Evolutionary conservation across 139 green algal genomes (phyloP).

Genomic region (Zygnema cylindricum): DNA sequence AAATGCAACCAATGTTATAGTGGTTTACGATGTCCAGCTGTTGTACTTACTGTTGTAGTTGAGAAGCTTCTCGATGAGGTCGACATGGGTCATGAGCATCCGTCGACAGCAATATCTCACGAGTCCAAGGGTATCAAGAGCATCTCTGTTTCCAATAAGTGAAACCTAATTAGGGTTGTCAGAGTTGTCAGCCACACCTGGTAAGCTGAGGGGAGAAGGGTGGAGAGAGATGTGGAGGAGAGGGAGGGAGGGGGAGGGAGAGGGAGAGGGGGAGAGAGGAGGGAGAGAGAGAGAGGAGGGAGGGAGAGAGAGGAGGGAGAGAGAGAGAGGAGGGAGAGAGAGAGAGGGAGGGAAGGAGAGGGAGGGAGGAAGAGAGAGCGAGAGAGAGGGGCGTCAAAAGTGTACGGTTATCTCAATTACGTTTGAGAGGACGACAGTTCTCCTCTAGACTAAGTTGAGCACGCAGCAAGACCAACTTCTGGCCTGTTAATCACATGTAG

Average conservation of each 20-base stretch:
- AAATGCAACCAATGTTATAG: no score
- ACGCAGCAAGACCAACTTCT: no score
- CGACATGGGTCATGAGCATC: slow-evolving; percentile 98
- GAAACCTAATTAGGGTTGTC: no score
- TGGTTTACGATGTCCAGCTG: neutral
- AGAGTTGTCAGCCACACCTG: neutral
- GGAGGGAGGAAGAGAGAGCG: neutral
- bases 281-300: neutral
- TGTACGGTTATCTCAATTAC: no score
- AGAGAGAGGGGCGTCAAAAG: neutral
- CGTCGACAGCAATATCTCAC: slow-evolving; percentile 97
- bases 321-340: neutral
- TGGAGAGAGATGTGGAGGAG: no score
- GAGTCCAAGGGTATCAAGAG: slow-evolving; percentile 90
- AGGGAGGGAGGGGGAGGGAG: neutral
- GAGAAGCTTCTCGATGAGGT: slow-evolving; percentile 98
- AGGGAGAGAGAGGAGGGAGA: neutral
- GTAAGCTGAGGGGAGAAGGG: neutral
- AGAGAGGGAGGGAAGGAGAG: neutral
- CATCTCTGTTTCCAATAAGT: slow-evolving; percentile 82
- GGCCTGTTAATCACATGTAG: no score
- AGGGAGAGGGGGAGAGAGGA: neutral
- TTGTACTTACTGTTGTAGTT: slow-evolving; percentile 90
- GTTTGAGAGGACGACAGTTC: no score
- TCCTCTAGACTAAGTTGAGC: no score